Conservation (phyloP, 148 eudicot species). For the Vaccinium corymbosum region DNA sequence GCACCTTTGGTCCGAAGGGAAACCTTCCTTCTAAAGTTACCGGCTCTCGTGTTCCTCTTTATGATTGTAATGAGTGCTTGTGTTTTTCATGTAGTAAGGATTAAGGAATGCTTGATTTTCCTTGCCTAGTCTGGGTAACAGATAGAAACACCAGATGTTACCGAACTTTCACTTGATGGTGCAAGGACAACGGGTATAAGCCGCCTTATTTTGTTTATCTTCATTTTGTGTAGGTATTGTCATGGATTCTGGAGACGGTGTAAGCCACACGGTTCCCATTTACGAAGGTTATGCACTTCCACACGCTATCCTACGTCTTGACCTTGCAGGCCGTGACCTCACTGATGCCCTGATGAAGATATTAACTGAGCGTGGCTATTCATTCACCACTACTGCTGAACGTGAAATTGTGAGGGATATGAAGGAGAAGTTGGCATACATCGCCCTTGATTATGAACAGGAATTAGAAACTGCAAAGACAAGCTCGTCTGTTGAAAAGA, state of each 20-base stretch:
- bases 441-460: constrained; percentile 19
- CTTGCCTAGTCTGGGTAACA: background rate
- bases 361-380: constrained; percentile 19
- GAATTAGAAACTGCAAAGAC: constrained; percentile 18
- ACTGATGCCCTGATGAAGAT: constrained; percentile 19
- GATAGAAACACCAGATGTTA: background rate
- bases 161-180: background rate
- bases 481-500: constrained; percentile 13
- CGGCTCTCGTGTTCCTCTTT: background rate
- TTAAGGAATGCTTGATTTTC: background rate
- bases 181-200: background rate
- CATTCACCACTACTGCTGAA: constrained; percentile 18
- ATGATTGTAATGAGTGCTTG: background rate
- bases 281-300: constrained; percentile 21
- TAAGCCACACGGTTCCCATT: constrained; percentile 13
- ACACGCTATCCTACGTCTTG: constrained; percentile 14
- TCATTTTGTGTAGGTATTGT: constrained; percentile 13
- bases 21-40: background rate
- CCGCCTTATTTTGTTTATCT: background rate
- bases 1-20: background rate
- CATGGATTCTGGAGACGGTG: constrained; percentile 19
- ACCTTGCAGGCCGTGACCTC: constrained; percentile 22
- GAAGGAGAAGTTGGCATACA: constrained; percentile 20
- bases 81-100: background rate
- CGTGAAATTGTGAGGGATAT: constrained; percentile 22